Percentiles rank a stretch among this genome's conserved stretches.
Evolutionary conservation across 495 filamentous ascomycete species (phyloP).

Genomic region (Penicillium antarcticum): DNA sequence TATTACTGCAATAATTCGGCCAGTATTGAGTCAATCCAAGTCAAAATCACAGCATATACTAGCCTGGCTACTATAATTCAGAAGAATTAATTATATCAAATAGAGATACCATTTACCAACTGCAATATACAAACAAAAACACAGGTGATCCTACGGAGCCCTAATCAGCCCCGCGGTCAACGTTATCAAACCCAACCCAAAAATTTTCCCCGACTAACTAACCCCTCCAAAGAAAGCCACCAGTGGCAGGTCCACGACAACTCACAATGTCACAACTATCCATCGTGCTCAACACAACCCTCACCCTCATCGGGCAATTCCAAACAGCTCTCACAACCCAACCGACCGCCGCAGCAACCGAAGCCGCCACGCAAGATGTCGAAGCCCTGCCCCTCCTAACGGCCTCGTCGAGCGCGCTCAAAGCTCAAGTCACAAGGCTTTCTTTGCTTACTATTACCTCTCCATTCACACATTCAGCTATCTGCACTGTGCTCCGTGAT

Average conservation of each 20-base stretch:
- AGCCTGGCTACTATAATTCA: neutral
- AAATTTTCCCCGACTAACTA: conserved; percentile 26
- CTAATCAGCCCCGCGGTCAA: conserved; percentile 35
- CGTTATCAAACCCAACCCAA: conserved; percentile 13
- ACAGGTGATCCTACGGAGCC: conserved; percentile 34
- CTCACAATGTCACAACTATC: conserved; percentile 41
- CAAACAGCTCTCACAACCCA: conserved; percentile 31
- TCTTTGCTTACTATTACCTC: conserved; percentile 79
- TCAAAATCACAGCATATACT: neutral
- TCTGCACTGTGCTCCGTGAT: conserved; percentile 61
- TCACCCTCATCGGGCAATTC: conserved; percentile 36
- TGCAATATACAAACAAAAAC: neutral
- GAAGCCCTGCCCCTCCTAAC: conserved; percentile 57
- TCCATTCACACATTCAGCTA: conserved; percentile 77
- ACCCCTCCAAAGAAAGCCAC: neutral
- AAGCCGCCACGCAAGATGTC: conserved; percentile 34
- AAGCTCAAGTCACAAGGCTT: conserved; percentile 80
- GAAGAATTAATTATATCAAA: neutral
- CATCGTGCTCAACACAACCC: conserved; percentile 26
- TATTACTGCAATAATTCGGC: neutral
- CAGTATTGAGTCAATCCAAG: neutral
- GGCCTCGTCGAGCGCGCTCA: conserved; percentile 63
- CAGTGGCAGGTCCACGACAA: neutral
- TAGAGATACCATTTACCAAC: neutral
- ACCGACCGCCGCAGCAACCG: conserved; percentile 10